A percentile compares a stretch with the other conserved stretches of the same genome.
Conservation (phyloP, 352 stramenopile species). For the Blastocystis sp. region DNA sequence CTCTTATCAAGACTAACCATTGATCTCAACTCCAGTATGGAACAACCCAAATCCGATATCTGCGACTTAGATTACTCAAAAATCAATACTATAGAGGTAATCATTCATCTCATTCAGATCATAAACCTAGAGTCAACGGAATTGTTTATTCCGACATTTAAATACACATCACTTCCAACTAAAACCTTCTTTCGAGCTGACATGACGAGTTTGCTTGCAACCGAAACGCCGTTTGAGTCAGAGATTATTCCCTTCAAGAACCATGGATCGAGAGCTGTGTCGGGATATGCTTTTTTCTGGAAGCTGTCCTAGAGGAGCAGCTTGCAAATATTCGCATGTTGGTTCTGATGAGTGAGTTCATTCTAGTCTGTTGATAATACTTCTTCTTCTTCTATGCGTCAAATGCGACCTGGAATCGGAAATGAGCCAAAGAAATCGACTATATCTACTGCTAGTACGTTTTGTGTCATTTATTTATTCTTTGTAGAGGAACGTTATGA, state of each 20-base stretch:
- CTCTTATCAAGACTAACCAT: not conserved
- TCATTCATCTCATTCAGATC: constrained; percentile 21
- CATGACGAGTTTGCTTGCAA: not conserved
- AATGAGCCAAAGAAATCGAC: not conserved
- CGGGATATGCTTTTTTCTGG: constrained; percentile 42
- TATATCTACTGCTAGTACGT: not conserved
- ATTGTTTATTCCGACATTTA: constrained; percentile 20
- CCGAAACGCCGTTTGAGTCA: not conserved
- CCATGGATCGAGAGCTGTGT: constrained; percentile 35
- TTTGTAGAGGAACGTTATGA: not conserved
- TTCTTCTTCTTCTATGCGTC: not conserved
- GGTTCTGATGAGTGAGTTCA: not conserved
- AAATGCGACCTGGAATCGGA: not conserved
- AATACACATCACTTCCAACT: constrained; percentile 33
- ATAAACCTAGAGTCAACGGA: constrained; percentile 16
- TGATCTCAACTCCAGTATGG: constrained; percentile 32
- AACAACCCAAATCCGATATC: constrained; percentile 45
- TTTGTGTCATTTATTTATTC: not conserved
- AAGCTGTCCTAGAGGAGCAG: not conserved
- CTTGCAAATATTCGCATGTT: constrained; percentile 47
- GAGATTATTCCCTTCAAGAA: not conserved
- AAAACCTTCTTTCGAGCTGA: not conserved
- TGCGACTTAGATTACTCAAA: not conserved
- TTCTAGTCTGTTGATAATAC: not conserved
- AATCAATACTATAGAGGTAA: constrained; percentile 28